Evolutionary conservation across 1,284 basidiomycete species (phyloP).

Genomic region (Sutorius eximius): DNA sequence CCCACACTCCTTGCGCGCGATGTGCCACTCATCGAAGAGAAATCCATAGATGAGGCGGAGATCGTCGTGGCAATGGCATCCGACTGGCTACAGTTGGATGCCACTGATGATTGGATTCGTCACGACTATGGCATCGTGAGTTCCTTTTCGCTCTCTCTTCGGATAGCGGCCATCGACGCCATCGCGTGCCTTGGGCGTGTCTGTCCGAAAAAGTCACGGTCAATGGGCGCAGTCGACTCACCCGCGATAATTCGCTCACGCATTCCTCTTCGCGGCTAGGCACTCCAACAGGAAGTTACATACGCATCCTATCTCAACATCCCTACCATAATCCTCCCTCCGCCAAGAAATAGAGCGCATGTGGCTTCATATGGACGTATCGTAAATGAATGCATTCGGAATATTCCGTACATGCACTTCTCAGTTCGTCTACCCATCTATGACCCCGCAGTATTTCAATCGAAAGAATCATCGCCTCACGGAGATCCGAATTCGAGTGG

Average conservation of each 20-base stretch:
- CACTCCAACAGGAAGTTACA: conserved; percentile 89
- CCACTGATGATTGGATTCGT: conserved; percentile 89
- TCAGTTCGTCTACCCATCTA: conserved; percentile 86
- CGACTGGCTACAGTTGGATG: conserved; percentile 95
- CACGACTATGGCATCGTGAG: conserved; percentile 94
- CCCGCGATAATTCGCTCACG: conserved; percentile 18
- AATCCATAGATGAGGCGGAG: conserved; percentile 76
- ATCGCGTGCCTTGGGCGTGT: conserved; percentile 14
- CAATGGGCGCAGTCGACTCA: conserved; percentile 27
- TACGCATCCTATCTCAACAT: conserved; percentile 94
- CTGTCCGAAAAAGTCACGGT: conserved; percentile 21
- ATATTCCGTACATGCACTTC: conserved; percentile 70
- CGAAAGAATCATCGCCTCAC: conserved; percentile 31
- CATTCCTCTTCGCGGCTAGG: conserved; percentile 46
- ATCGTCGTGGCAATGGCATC: conserved; percentile 77
- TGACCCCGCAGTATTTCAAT: conserved; percentile 61
- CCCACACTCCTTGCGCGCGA: conserved; percentile 24
- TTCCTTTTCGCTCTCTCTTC: conserved; percentile 26
- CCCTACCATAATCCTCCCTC: conserved; percentile 84
- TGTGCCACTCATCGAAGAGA: conserved; percentile 16
- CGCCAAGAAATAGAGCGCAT: conserved; percentile 81
- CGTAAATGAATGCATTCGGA: conserved; percentile 75
- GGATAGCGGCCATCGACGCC: conserved; percentile 7
- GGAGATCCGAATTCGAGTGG: conserved; percentile 23
- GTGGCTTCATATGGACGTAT: conserved; percentile 92